Conservation (phyloP, 306 rosid genomes). For the Vigna unguiculata region DNA sequence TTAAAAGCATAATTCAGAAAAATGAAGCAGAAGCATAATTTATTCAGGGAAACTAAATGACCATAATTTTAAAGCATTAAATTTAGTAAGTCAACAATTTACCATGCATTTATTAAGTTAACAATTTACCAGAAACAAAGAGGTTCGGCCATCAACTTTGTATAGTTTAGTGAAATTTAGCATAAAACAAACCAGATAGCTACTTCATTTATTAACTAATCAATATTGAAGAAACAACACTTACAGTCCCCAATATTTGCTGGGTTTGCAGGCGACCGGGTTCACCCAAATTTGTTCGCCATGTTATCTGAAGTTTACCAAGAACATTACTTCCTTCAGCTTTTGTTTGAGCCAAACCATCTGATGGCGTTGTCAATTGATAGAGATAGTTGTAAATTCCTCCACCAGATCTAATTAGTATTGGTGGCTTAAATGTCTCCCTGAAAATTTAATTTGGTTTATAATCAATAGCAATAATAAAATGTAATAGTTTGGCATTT, state of each 20-base stretch:
- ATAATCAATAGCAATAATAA: conserved; percentile 39
- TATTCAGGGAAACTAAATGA: neutral
- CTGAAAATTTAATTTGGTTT: conserved; percentile 55
- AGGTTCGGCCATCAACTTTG: conserved; percentile 33
- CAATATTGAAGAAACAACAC: conserved; percentile 46
- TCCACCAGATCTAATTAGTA: conserved; percentile 85
- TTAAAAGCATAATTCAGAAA: neutral
- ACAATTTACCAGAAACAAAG: conserved; percentile 13
- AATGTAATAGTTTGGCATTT: neutral
- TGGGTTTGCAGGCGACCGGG: conserved; percentile 98
- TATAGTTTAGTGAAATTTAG: conserved; percentile 7
- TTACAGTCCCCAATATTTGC: conserved; percentile 95
- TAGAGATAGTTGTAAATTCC: conserved; percentile 95
- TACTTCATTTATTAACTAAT: conserved; percentile 10
- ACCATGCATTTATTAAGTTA: neutral
- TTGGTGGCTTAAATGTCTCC: conserved; percentile 72
- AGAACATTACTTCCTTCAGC: conserved; percentile 96
- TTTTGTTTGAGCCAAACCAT: conserved; percentile 63
- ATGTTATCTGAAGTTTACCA: conserved; percentile 97
- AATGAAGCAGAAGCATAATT: neutral
- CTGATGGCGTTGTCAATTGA: conserved; percentile 68
- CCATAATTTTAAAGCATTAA: conserved; percentile 12
- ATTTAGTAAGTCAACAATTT: neutral
- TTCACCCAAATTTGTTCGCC: conserved; percentile 98
- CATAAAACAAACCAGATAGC: conserved; percentile 34